phyloP scores from a whole-genome alignment of 176 grass and related monocot genomes.

The Areca catechu region DNA sequence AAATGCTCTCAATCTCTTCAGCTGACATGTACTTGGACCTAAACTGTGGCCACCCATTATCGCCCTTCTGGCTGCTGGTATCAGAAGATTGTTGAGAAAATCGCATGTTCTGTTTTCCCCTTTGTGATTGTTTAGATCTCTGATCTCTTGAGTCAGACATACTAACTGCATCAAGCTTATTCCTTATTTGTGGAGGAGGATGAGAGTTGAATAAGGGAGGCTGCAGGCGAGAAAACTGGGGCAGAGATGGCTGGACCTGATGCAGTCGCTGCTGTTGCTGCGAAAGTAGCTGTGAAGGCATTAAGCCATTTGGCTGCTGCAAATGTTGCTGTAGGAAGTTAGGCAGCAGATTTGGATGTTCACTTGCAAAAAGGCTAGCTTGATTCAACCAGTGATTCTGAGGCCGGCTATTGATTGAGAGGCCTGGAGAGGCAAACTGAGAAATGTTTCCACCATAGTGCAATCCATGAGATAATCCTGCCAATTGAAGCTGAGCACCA shows the following conservation, averaged over 20 bases:
- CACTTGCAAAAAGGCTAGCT: background rate
- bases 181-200: background rate
- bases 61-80: conserved; percentile 7
- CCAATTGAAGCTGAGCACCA: conserved; percentile 8
- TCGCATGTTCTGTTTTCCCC: conserved; percentile 9
- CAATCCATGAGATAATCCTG: conserved; percentile 3
- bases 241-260: background rate
- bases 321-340: conserved; percentile 5
- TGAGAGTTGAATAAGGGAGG: conserved; percentile 6
- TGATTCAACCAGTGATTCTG: conserved; percentile 6
- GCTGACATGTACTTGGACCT: conserved; percentile 16
- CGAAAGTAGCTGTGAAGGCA: conserved; percentile 5
- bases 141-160: conserved; percentile 8
- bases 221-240: background rate
- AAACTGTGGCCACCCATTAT: conserved; percentile 6
- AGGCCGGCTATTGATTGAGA: background rate
- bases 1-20: conserved; percentile 13
- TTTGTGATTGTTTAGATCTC: conserved; percentile 1
- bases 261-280: conserved; percentile 11
- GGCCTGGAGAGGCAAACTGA: conserved; percentile 2
- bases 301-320: background rate
- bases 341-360: background rate
- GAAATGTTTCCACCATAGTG: conserved; percentile 9
- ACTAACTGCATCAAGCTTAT: conserved; percentile 4
- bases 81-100: conserved; percentile 4